These are phyloP conservation scores for Nicotiana rustica DNA, from an alignment of 305 asterid genomes.

Conservation along the genomic window DNA sequence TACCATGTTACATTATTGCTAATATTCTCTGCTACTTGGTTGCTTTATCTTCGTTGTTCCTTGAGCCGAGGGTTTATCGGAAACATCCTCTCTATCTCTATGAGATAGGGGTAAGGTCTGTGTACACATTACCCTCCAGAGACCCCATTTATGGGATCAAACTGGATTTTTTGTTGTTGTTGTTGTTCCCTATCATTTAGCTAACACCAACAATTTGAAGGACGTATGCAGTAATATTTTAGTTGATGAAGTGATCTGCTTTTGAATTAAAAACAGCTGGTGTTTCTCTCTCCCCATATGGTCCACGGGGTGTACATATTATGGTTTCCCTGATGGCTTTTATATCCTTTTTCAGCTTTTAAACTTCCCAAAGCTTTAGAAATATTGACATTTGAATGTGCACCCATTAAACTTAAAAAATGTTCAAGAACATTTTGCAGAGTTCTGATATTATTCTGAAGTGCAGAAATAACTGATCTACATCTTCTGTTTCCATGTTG, in stretches of 20 bases:
- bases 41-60: no score
- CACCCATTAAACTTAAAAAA: neutral
- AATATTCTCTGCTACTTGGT: no score
- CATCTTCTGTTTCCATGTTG: conserved; percentile 6
- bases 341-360: neutral
- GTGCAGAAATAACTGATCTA: neutral
- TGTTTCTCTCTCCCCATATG: neutral
- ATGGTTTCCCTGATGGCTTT: neutral
- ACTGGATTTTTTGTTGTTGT: no score
- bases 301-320: neutral
- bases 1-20: no score
- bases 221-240: neutral
- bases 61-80: no score
- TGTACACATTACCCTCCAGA: no score
- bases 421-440: neutral
- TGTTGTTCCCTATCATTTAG: neutral
- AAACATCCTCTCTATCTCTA: no score
- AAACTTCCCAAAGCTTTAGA: neutral
- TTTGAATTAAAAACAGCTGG: neutral
- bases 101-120: no score
- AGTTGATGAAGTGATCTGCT: conserved; percentile 19
- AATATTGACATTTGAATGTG: neutral
- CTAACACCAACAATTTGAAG: neutral
- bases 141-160: no score
- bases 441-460: neutral